Evolutionary conservation across 768 basidiomycete genomes (phyloP).

Genomic region (Crassisporium funariophilum): DNA sequence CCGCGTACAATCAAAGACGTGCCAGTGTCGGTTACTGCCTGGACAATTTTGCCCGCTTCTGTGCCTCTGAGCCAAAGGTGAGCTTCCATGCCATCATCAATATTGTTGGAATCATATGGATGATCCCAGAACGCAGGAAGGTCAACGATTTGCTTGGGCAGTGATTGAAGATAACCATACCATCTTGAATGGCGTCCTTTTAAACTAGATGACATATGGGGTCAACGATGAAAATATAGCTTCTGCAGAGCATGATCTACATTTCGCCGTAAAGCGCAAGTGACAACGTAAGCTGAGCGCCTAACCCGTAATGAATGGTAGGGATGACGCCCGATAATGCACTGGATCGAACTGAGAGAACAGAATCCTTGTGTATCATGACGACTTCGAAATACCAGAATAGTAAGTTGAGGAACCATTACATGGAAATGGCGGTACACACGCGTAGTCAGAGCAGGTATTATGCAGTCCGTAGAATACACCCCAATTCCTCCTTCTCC

Average conservation of each 20-base stretch:
- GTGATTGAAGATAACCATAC: slow-evolving; percentile 66
- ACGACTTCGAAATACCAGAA: slow-evolving; percentile 50
- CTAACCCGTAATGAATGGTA: slow-evolving; percentile 52
- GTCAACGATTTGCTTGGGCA: slow-evolving; percentile 54
- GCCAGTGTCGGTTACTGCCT: slow-evolving; percentile 16
- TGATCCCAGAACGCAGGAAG: slow-evolving; percentile 63
- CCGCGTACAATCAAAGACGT: slow-evolving; percentile 25
- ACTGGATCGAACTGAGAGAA: slow-evolving; percentile 64
- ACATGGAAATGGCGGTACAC: slow-evolving; percentile 19
- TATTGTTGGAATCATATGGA: slow-evolving; percentile 7
- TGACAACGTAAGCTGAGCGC: slow-evolving; percentile 61
- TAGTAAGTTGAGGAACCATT: slow-evolving; percentile 6
- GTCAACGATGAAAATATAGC: slow-evolving; percentile 11
- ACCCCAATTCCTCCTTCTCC: slow-evolving; percentile 36
- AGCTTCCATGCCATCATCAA: slow-evolving; percentile 33
- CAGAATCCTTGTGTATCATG: slow-evolving; percentile 60
- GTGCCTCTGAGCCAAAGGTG: slow-evolving; percentile 45
- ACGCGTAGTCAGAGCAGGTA: slow-evolving; percentile 40
- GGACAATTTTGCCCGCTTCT: slow-evolving; percentile 35
- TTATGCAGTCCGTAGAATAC: slow-evolving; percentile 32
- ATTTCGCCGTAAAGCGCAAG: slow-evolving; percentile 67
- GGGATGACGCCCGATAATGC: slow-evolving; percentile 46
- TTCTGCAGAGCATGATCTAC: slow-evolving; percentile 35
- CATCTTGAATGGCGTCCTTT: slow-evolving; percentile 54
- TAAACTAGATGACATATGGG: slow-evolving; percentile 39